Conservation (phyloP, 306 rosid genomes). For the Begonia fuchsioides region DNA sequence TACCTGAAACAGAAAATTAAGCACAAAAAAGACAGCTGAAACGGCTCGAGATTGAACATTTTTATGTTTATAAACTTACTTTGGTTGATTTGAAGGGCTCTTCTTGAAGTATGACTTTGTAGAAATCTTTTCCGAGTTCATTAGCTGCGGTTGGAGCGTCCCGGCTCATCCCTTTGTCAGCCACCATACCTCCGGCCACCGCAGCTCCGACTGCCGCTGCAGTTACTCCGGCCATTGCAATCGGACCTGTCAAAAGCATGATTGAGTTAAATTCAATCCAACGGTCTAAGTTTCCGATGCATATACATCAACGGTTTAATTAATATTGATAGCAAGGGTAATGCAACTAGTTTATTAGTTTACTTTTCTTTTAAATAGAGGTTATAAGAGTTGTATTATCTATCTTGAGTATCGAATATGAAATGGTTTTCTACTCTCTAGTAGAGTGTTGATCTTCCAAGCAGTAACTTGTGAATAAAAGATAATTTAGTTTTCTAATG, state of each 20-base stretch:
- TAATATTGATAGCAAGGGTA: too few species aligned
- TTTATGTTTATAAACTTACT: conserved; percentile 26
- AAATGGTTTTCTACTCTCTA: too few species aligned
- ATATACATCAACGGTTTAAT: too few species aligned
- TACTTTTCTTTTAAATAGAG: too few species aligned
- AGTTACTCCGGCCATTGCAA: conserved; percentile 71
- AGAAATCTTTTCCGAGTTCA: conserved; percentile 68
- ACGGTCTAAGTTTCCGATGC: too few species aligned
- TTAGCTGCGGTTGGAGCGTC: conserved; percentile 68
- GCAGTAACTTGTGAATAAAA: too few species aligned
- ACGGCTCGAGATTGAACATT: neutral
- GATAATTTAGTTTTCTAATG: too few species aligned
- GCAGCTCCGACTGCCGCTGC: conserved; percentile 93
- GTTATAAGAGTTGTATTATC: too few species aligned
- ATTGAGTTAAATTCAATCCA: too few species aligned
- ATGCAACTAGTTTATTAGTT: too few species aligned
- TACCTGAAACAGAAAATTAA: conserved; percentile 41
- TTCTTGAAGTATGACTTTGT: conserved; percentile 63
- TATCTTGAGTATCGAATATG: too few species aligned
- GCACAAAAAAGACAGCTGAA: neutral
- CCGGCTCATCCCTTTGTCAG: conserved; percentile 40
- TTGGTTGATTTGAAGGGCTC: conserved; percentile 95
- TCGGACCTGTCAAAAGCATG: conserved; percentile 38
- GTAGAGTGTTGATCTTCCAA: too few species aligned
- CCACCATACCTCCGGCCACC: conserved; percentile 61